phyloP scores from a whole-genome alignment of 495 filamentous ascomycete species.

The Penicillium waksmanii region DNA sequence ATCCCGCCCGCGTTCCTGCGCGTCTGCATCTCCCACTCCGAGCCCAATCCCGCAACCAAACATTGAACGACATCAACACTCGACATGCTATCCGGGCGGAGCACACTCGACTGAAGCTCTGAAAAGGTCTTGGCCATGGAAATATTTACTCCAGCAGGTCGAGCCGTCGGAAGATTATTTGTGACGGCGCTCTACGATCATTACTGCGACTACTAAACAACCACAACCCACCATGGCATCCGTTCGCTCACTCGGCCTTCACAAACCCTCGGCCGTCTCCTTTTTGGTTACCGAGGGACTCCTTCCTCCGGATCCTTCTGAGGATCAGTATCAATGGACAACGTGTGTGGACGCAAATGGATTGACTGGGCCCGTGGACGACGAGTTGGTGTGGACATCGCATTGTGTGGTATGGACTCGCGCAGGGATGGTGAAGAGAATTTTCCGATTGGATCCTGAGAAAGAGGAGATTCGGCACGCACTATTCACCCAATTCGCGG shows the following conservation, averaged over 20 bases:
- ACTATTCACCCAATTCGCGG: slow-evolving; percentile 79
- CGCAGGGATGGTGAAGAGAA: slow-evolving; percentile 80
- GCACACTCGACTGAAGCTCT: slow-evolving; percentile 8
- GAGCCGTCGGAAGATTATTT: slow-evolving; percentile 22
- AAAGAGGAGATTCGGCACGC: slow-evolving; percentile 83
- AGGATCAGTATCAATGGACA: slow-evolving; percentile 74
- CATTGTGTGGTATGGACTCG: slow-evolving; percentile 89
- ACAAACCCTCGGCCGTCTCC: slow-evolving; percentile 78
- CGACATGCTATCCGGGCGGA: slow-evolving; percentile 18
- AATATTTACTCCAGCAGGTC: slow-evolving; percentile 17
- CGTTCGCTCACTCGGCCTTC: slow-evolving; percentile 83
- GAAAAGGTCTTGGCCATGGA: slow-evolving; percentile 15
- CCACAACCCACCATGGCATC: slow-evolving; percentile 70
- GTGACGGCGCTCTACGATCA: slow-evolving; percentile 26
- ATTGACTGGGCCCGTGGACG: slow-evolving; percentile 56
- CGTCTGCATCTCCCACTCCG: slow-evolving; percentile 25
- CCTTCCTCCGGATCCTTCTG: slow-evolving; percentile 67
- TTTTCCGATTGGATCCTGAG: slow-evolving; percentile 85
- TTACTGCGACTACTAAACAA: slow-evolving; percentile 29
- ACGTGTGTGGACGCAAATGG: slow-evolving; percentile 48
- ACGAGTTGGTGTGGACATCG: slow-evolving; percentile 86
- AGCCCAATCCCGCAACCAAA: slow-evolving; percentile 12
- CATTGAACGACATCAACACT: slow-evolving; percentile 8
- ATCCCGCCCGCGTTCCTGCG: slow-evolving; percentile 37
- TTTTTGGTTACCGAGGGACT: slow-evolving; percentile 84